Base-by-base conservation (phyloP, 2,329 filamentous ascomycete species). In the Lasiodiplodia sp. region DNA sequence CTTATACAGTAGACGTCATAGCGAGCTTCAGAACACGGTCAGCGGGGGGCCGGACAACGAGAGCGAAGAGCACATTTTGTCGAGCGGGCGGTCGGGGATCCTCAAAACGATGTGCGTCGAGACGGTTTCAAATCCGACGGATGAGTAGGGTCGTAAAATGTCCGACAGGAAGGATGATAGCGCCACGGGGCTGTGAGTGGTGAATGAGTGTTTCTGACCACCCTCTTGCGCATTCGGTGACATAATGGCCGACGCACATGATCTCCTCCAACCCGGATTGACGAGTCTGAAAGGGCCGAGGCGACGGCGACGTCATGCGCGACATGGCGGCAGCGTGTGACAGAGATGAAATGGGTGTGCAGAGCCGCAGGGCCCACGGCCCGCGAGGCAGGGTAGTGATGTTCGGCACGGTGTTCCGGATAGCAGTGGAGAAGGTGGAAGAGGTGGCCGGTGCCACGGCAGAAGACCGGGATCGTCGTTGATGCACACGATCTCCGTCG, bases 51-150 rank as follows among this genome's bases (percentile, higher is more conserved):
- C 67, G 11, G 53, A 67, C 11, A 71, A 67, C 51, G 69, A 65
- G 37, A 72, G 69, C 53, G 70, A 71, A 34, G 68, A 73, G 23
- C 66, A 38, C n/a, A 72, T 71, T 40, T 34, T 73, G 31, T 64
- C 44, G 4, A 38, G 5, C 14, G 60, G 38, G 7, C 44, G n/a
- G 60, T 52, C 47, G n/a, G 60, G 47, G 3, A 64, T 64, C 28
- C 44, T 47, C 28, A 64, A 52, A 49, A 64, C 60, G 31, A 52
- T 64, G 47, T n/a, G 25, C 47, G 60, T 38, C 3, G 60, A 64
- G 40, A 64, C 31, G 25, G n/a, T 23, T 8, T 38, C 60, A 14
- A 49, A 23, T 4, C 44, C 44, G 44, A 10, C 28, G 44, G 44
- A 63, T 4, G 44, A 63, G 44, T 38, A 31, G n/a, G 18, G 57